phyloP scores from a whole-genome alignment of 768 basidiomycete genomes.

The Collybiopsis confluens region DNA sequence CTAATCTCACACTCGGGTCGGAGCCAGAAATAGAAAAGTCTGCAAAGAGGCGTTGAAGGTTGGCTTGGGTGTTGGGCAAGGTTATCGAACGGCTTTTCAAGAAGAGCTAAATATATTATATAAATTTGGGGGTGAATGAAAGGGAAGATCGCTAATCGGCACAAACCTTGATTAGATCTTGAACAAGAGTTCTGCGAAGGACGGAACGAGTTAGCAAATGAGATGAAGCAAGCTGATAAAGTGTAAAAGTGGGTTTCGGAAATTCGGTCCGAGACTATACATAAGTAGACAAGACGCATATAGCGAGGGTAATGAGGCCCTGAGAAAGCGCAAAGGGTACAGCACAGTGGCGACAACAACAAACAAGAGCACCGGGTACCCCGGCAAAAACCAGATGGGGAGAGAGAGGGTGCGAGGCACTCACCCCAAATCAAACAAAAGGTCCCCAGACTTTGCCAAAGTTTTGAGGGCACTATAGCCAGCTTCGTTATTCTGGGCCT shows the following conservation, averaged over 20 bases:
- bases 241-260: too few relatives aligned
- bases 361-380: neutral
- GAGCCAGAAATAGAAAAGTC: constrained; percentile 67
- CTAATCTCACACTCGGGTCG: constrained; percentile 59
- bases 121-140: constrained; percentile 9
- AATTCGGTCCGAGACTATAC: too few relatives aligned
- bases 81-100: constrained; percentile 65
- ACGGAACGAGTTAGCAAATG: neutral
- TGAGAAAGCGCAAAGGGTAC: too few relatives aligned
- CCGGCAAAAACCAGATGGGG: too few relatives aligned
- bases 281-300: too few relatives aligned
- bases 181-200: constrained; percentile 44
- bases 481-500: constrained; percentile 64
- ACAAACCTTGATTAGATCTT: constrained; percentile 63
- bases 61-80: constrained; percentile 39
- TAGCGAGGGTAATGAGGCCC: too few relatives aligned
- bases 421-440: constrained; percentile 67
- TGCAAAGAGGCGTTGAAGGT: constrained; percentile 55
- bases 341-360: neutral
- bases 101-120: constrained; percentile 53
- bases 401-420: constrained; percentile 14
- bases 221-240: constrained; percentile 11
- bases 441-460: constrained; percentile 58
- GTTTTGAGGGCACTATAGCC: constrained; percentile 67
- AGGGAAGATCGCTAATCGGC: neutral